Conservation (phyloP, 108 stramenopile genomes). For the Cyclostephanos invisitatus region DNA sequence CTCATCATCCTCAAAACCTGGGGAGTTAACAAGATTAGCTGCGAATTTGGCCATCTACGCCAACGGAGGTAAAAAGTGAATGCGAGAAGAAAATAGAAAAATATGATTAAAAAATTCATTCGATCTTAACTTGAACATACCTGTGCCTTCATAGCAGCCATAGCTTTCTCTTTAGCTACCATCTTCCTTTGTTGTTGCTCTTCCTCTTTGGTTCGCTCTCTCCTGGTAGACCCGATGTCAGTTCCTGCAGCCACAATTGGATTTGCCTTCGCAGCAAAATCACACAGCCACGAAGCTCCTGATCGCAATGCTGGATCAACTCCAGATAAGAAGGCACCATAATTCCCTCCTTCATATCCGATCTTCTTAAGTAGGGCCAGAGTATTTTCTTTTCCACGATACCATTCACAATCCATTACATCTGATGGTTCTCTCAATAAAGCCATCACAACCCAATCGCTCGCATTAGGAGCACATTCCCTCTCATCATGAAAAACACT, state of each 20-base stretch:
- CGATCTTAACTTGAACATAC: too few relatives aligned
- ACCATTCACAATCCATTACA: constrained; percentile 64
- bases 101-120: too few relatives aligned
- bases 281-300: constrained; percentile 81
- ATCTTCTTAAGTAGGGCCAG: constrained; percentile 59
- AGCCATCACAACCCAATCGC: constrained; percentile 67
- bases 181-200: constrained; percentile 63
- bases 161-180: constrained; percentile 57
- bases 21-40: constrained; percentile 32
- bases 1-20: constrained; percentile 52
- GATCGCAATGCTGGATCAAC: constrained; percentile 67
- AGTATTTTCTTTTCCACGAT: constrained; percentile 63
- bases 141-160: constrained; percentile 12
- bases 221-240: constrained; percentile 14
- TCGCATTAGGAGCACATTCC: constrained; percentile 49
- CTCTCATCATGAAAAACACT: constrained; percentile 58
- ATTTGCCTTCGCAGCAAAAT: constrained; percentile 67
- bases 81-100: too few relatives aligned
- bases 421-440: constrained; percentile 55
- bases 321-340: constrained; percentile 56
- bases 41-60: constrained; percentile 77
- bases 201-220: constrained; percentile 6
- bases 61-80: neutral
- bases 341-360: constrained; percentile 54
- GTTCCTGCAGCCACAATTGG: constrained; percentile 47